Percentiles rank a stretch among this genome's conserved stretches.
Evolutionary conservation across 768 basidiomycete species (phyloP).

Genomic region (Lepiota venenata): DNA sequence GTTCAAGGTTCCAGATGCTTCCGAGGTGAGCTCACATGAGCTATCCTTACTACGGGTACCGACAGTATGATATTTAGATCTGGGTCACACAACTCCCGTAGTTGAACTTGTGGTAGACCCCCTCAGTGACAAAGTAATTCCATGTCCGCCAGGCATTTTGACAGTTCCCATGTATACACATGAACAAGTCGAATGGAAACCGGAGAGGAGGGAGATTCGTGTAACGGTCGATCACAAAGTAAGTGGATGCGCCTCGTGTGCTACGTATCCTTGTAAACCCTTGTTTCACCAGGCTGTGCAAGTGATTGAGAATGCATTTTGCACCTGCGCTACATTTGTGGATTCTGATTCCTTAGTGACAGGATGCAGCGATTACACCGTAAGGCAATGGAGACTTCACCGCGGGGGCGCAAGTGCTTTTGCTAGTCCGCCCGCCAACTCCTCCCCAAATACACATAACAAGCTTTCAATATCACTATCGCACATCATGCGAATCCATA

Average conservation of each 20-base stretch:
- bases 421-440: background rate
- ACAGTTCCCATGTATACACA: conserved; percentile 57
- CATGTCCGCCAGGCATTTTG: conserved; percentile 57
- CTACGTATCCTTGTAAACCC: background rate
- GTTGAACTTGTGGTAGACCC: conserved; percentile 53
- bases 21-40: conserved; percentile 40
- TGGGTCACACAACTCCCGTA: conserved; percentile 45
- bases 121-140: conserved; percentile 54
- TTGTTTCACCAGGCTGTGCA: conserved; percentile 53
- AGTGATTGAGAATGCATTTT: conserved; percentile 70
- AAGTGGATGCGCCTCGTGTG: conserved; percentile 1
- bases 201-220: conserved; percentile 52
- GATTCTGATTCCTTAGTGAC: conserved; percentile 73
- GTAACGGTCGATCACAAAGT: conserved; percentile 64
- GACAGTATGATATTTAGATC: conserved; percentile 30
- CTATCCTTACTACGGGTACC: background rate
- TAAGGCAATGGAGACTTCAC: conserved; percentile 76
- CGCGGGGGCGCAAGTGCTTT: conserved; percentile 29
- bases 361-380: conserved; percentile 74
- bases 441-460: conserved; percentile 9
- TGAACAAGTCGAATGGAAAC: conserved; percentile 70
- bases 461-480: conserved; percentile 38
- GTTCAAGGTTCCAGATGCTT: conserved; percentile 52
- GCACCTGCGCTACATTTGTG: conserved; percentile 75
- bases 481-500: conserved; percentile 81